Conservation (phyloP, 225 moss, liverwort and hornwort species). For the Marchantia paleacea region DNA sequence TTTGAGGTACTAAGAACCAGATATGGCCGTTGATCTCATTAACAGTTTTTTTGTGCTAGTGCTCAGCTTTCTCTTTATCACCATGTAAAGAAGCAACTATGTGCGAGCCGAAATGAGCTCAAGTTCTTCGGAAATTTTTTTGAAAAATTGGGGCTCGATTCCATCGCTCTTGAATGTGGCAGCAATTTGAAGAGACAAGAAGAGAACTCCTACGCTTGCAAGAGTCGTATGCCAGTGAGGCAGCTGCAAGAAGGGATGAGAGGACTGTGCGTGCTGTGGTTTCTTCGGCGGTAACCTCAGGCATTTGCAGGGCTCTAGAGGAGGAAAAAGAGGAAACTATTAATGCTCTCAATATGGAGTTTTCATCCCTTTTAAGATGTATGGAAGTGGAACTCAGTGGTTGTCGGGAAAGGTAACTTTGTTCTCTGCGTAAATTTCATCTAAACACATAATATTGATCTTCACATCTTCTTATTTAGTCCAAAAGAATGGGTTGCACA, state of each 20-base stretch:
- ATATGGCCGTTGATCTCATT: not conserved
- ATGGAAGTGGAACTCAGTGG: conserved; percentile 70
- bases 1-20: conserved; percentile 23
- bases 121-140: too few species aligned
- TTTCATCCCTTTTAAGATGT: conserved; percentile 58
- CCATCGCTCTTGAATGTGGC: not conserved
- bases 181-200: conserved; percentile 54
- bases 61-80: too few species aligned
- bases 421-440: not conserved
- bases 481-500: not conserved
- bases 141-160: too few species aligned
- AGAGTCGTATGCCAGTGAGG: conserved; percentile 48
- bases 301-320: conserved; percentile 63
- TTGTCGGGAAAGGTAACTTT: conserved; percentile 64
- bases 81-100: too few species aligned
- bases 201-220: conserved; percentile 50
- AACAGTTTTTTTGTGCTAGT: not conserved
- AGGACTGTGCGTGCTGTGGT: conserved; percentile 56
- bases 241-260: conserved; percentile 45
- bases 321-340: conserved; percentile 69
- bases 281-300: conserved; percentile 62
- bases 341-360: conserved; percentile 57
- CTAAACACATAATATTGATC: not conserved
- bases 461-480: not conserved
- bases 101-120: too few species aligned